These are phyloP conservation scores for Naganishia sp. DNA, from an alignment of 1,284 basidiomycete genomes.

Conservation along the genomic window DNA sequence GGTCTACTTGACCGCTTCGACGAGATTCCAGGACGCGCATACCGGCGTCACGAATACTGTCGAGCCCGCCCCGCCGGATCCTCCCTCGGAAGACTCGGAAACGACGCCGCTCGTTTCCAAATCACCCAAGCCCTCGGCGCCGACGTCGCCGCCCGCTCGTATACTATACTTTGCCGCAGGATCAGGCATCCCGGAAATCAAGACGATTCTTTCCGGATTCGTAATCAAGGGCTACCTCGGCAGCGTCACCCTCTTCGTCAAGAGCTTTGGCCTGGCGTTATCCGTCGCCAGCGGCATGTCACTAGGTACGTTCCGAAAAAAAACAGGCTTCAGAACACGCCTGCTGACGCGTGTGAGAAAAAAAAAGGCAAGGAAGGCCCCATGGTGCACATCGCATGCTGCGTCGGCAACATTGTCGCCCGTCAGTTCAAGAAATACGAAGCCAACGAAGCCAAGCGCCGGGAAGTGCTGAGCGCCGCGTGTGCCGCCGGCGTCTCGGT, in stretches of 20 bases:
- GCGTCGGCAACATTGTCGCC: slow-evolving; percentile 91
- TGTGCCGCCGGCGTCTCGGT: slow-evolving; percentile 67
- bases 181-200: slow-evolving; percentile 95
- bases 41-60: slow-evolving; percentile 58
- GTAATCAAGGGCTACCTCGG: slow-evolving; percentile 98
- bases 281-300: slow-evolving; percentile 88
- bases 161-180: slow-evolving; percentile 89
- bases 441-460: slow-evolving; percentile 89
- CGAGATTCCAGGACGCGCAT: slow-evolving; percentile 61
- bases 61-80: slow-evolving; percentile 58
- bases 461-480: slow-evolving; percentile 88
- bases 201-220: slow-evolving; percentile 94
- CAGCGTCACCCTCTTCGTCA: slow-evolving; percentile 83
- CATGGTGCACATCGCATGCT: slow-evolving; percentile 93
- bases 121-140: neutral
- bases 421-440: slow-evolving; percentile 85
- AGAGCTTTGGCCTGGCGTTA: slow-evolving; percentile 82
- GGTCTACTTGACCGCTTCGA: slow-evolving; percentile 81
- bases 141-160: slow-evolving; percentile 56
- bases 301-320: slow-evolving; percentile 60
- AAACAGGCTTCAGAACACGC: neutral
- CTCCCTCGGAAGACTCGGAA: slow-evolving; percentile 22
- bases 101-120: slow-evolving; percentile 23
- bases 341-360: neutral
- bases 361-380: slow-evolving; percentile 81